Conservation (phyloP, 768 basidiomycete species). For the Boletus subparvulus region DNA sequence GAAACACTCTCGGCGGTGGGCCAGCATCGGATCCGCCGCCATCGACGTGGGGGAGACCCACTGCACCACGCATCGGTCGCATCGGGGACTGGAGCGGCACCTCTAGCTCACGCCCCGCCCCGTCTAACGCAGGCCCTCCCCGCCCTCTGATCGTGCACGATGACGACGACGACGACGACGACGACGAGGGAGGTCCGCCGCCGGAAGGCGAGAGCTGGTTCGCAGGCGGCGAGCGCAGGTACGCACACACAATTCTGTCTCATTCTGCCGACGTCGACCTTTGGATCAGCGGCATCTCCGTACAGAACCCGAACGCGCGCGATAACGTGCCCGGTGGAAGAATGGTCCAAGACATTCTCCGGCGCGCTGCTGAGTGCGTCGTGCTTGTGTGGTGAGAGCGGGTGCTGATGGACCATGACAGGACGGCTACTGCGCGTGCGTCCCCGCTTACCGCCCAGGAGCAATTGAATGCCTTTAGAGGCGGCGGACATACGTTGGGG, state of each 20-base stretch:
- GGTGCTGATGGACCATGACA: conserved; percentile 5
- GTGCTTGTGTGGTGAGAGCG: neutral
- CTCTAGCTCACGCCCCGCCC: too few relatives aligned
- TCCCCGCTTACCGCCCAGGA: conserved; percentile 14
- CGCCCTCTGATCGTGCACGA: conserved; percentile 18
- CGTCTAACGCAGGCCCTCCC: conserved; percentile 7
- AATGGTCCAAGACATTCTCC: conserved; percentile 69
- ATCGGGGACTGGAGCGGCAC: conserved; percentile 48
- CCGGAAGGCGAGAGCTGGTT: conserved; percentile 69
- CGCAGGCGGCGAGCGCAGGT: conserved; percentile 93
- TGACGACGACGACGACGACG: conserved; percentile 24
- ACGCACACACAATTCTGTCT: neutral
- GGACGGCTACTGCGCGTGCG: conserved; percentile 20
- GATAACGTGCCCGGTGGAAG: conserved; percentile 50
- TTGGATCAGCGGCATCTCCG: conserved; percentile 70
- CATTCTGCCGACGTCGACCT: neutral
- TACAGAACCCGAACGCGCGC: conserved; percentile 75
- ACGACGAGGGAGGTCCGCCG: conserved; percentile 24
- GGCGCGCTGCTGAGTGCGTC: conserved; percentile 77
- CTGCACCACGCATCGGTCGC: conserved; percentile 47
- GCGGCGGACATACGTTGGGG: conserved; percentile 82
- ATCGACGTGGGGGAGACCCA: conserved; percentile 41
- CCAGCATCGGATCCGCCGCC: conserved; percentile 47
- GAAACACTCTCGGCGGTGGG: conserved; percentile 51
- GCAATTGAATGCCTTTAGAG: conserved; percentile 43